phyloP scores from a whole-genome alignment of 495 filamentous ascomycete genomes.

The Penicillium angulare region DNA sequence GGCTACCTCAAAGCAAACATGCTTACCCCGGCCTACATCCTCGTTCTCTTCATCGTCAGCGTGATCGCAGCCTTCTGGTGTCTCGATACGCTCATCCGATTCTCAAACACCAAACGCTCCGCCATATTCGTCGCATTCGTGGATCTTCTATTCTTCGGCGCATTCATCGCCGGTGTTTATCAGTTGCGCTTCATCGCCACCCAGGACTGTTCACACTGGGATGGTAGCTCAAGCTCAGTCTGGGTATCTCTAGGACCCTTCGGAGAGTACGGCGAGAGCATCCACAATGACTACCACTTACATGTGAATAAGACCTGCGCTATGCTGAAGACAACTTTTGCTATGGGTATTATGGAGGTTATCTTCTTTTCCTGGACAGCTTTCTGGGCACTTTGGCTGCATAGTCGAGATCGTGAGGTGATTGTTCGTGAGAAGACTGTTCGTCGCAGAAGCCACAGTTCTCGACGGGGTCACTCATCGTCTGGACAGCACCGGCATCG shows the following conservation, averaged over 20 bases:
- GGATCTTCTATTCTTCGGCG: slow-evolving; percentile 78
- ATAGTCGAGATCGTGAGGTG: slow-evolving; percentile 35
- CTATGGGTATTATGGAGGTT: slow-evolving; percentile 82
- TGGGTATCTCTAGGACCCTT: slow-evolving; percentile 61
- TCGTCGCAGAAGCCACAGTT: slow-evolving; percentile 42
- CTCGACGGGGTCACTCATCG: slow-evolving; percentile 33
- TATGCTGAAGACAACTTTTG: slow-evolving; percentile 86
- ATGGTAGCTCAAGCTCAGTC: slow-evolving; percentile 37
- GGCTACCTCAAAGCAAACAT: slow-evolving; percentile 64
- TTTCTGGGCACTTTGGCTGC: slow-evolving; percentile 57
- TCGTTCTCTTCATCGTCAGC: slow-evolving; percentile 88
- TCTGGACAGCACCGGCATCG: slow-evolving; percentile 33
- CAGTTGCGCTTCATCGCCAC: slow-evolving; percentile 67
- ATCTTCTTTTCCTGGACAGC: slow-evolving; percentile 79
- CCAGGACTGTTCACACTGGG: slow-evolving; percentile 63
- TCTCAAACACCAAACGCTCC: slow-evolving; percentile 68
- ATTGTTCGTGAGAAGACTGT: slow-evolving; percentile 45
- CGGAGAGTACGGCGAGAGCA: slow-evolving; percentile 42
- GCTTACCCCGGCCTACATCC: slow-evolving; percentile 76
- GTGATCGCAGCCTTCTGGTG: slow-evolving; percentile 78
- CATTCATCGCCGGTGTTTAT: slow-evolving; percentile 78
- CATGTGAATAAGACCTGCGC: slow-evolving; percentile 71
- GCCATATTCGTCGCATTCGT: slow-evolving; percentile 73
- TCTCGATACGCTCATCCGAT: slow-evolving; percentile 76
- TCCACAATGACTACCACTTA: slow-evolving; percentile 40